Conservation (phyloP, 305 asterid species). For the Solanum hybrid region DNA sequence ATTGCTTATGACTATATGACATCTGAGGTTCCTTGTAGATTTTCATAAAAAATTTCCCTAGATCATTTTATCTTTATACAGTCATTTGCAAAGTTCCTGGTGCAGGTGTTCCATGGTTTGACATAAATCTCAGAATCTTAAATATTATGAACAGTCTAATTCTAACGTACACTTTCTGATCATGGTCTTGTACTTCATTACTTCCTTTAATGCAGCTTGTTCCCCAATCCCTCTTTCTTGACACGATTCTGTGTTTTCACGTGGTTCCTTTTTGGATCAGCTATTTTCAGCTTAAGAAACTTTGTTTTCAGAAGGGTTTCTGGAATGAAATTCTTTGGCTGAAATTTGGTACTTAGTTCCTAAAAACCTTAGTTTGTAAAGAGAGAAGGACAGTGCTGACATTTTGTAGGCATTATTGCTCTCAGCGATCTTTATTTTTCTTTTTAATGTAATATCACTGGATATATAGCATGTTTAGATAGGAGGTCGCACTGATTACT, state of each 20-base stretch:
- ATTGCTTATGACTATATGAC: constrained; percentile 5
- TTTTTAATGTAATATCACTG: not conserved
- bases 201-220: not conserved
- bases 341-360: not conserved
- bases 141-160: not conserved
- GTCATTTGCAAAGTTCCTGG: not conserved
- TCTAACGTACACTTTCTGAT: not conserved
- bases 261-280: not conserved
- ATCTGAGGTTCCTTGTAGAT: not conserved
- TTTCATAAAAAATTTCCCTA: not conserved
- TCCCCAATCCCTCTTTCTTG: not conserved
- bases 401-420: not conserved
- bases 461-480: not conserved
- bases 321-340: not conserved
- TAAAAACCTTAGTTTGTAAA: not conserved
- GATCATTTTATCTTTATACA: not conserved
- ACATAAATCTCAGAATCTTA: not conserved
- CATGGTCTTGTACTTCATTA: not conserved
- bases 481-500: not conserved
- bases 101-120: not conserved
- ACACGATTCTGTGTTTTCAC: not conserved
- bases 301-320: not conserved
- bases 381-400: not conserved
- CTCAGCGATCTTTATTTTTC: not conserved
- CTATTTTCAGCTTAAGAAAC: not conserved